A percentile compares a stretch with the other conserved stretches of the same genome.
Evolutionary conservation across 371 early-diverging fungal species (phyloP).

Genomic region (Zopfochytrium polystomum): DNA sequence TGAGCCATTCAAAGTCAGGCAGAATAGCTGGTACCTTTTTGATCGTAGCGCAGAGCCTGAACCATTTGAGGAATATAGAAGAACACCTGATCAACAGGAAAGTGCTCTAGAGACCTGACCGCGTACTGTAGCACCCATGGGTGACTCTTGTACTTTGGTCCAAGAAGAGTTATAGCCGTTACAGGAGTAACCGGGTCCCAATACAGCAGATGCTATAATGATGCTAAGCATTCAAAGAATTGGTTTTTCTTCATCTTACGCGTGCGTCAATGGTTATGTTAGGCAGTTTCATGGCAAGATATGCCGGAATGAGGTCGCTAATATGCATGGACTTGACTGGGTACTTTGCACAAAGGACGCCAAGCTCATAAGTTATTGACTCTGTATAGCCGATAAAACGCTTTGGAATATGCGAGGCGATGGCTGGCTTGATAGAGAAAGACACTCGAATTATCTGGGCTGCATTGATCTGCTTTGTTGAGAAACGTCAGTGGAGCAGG

Average conservation of each 20-base stretch:
- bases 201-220: conserved; percentile 59
- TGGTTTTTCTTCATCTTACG: conserved; percentile 3
- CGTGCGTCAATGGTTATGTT: background rate
- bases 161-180: conserved; percentile 74
- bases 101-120: conserved; percentile 83
- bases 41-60: conserved; percentile 91
- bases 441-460: conserved; percentile 69
- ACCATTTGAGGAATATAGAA: conserved; percentile 99
- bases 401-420: conserved; percentile 73
- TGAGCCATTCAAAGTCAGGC: background rate
- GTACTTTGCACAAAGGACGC: conserved; percentile 46
- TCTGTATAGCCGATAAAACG: conserved; percentile 67
- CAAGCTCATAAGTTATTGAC: conserved; percentile 65
- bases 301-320: background rate
- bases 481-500: conserved; percentile 3
- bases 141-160: conserved; percentile 58
- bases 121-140: conserved; percentile 92
- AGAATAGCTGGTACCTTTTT: conserved; percentile 40
- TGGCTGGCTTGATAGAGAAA: conserved; percentile 72
- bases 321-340: background rate
- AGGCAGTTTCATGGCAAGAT: background rate
- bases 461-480: conserved; percentile 62
- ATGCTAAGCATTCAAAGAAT: background rate
- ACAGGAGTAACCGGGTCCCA: conserved; percentile 94
- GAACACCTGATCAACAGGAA: conserved; percentile 90